phyloP scores from a whole-genome alignment of 345 rosid species.

The Brassica cretica region DNA sequence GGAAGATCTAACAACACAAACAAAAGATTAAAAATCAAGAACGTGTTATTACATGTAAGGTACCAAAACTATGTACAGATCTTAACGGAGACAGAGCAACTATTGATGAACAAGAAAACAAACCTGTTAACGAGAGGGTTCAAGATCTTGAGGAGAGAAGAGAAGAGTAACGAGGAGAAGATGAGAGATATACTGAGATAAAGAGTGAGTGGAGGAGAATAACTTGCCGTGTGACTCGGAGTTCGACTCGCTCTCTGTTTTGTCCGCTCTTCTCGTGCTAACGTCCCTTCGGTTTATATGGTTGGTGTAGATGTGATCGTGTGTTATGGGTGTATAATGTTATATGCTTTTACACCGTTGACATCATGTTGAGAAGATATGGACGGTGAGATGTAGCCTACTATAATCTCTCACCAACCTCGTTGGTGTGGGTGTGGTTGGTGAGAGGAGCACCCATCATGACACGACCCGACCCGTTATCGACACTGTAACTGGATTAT shows the following conservation, averaged over 20 bases:
- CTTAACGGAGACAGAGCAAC: conserved; percentile 17
- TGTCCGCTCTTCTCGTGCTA: conserved; percentile 41
- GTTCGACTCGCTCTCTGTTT: conserved; percentile 32
- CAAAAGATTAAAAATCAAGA: background rate
- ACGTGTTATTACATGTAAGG: background rate
- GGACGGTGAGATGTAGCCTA: background rate
- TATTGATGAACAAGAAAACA: conserved; percentile 11
- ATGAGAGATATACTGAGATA: conserved; percentile 14
- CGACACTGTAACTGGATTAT: conserved; percentile 5
- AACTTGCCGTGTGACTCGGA: conserved; percentile 32
- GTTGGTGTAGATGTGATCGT: conserved; percentile 18
- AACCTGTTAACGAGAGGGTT: conserved; percentile 31
- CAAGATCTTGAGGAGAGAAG: conserved; percentile 24
- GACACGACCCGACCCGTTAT: conserved; percentile 14
- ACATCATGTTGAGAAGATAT: background rate
- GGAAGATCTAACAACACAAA: conserved; percentile 18
- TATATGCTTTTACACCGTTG: background rate
- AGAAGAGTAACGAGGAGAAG: background rate
- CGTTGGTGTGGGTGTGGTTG: conserved; percentile 38
- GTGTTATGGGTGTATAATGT: conserved; percentile 1
- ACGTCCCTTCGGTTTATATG: conserved; percentile 33
- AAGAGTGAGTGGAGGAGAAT: conserved; percentile 9
- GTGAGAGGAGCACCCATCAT: conserved; percentile 15
- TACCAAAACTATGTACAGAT: conserved; percentile 2
- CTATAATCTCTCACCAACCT: conserved; percentile 35